Conservation (phyloP, 352 stramenopile species). For the Plasmopara halstedii region DNA sequence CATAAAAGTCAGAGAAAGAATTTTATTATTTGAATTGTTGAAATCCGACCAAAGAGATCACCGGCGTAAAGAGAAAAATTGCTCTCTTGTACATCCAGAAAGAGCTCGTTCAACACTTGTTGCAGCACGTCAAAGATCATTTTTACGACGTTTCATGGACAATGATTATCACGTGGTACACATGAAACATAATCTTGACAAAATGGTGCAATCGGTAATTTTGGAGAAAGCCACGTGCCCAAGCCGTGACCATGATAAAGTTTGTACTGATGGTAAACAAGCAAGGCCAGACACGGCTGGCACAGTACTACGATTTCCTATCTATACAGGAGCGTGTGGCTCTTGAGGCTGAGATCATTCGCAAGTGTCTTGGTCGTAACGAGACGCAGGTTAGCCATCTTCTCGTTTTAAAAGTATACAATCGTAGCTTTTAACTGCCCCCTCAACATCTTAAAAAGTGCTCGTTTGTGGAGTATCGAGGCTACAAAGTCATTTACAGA, state of each 20-base stretch:
- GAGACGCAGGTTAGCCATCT: slow-evolving; percentile 83
- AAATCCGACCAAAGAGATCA: slow-evolving; percentile 52
- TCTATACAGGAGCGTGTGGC: slow-evolving; percentile 97
- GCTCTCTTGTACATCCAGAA: slow-evolving; percentile 44
- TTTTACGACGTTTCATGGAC: slow-evolving; percentile 1
- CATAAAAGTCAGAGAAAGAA: background rate
- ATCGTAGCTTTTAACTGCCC: background rate
- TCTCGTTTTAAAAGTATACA: background rate
- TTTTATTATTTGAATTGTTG: background rate
- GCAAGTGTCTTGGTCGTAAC: slow-evolving; percentile 97
- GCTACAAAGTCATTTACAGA: slow-evolving; percentile 98
- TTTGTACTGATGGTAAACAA: slow-evolving; percentile 98
- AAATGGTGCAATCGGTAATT: too few species aligned
- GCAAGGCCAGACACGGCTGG: slow-evolving; percentile 99
- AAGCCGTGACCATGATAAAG: slow-evolving; percentile 82
- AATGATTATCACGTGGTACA: slow-evolving; percentile 1
- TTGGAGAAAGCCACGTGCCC: too few species aligned
- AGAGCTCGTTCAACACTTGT: slow-evolving; percentile 58
- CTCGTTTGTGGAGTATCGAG: slow-evolving; percentile 99
- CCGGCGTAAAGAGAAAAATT: slow-evolving; percentile 62
- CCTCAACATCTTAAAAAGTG: slow-evolving; percentile 59
- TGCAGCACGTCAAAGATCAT: slow-evolving; percentile 53
- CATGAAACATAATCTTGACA: too few species aligned
- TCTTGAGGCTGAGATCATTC: slow-evolving; percentile 98
- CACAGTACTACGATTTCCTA: slow-evolving; percentile 99